Base-by-base conservation (phyloP, 2,329 filamentous ascomycete genomes). In the Tympanopsis confertula region DNA sequence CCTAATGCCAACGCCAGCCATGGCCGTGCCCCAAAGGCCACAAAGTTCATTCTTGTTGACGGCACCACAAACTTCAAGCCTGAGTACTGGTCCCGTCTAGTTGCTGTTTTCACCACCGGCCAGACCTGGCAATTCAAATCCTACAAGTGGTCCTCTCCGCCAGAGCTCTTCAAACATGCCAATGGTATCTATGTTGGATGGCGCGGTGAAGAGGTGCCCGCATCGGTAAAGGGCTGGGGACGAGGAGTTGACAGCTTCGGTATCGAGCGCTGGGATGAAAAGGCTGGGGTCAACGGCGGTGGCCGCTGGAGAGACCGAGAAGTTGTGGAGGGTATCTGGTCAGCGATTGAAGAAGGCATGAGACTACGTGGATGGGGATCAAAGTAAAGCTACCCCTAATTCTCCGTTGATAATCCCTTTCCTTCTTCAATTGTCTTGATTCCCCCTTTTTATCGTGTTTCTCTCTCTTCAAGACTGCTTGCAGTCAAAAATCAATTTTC, bases 101-200 rank as follows among this genome's bases (percentile, higher is more conserved):
- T 95, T 2, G 91, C 85, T 12, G 88, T 98, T 40, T 96, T 98
- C 63, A 98, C 91, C 0, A 98, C 91, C 0, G 91, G 91, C 22
- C 91, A 98, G 63, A 79, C 82, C 7, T 98, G 91, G 91, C 91
- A 98, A 62, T 98, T 98, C 65, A 94, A 95, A 63, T 84, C 78
- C 47, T 98, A 98, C 72, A 94, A 94, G 61, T 98, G 91, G 86
- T 81, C 81, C 47, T 81, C 82, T 39, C 85, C 91, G 0, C 72
- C 78, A 13, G 91, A 96, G 53, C 69, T 98, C 36, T 98, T 98
- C 65, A 77, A 78, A 47, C 85, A 95, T 52, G 84, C 86, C 2
- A 69, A 86, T 13, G 91, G 91, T 39, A 67, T 98, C 36, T 94
- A 86, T 52, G 78, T 98, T 2, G 91, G 91, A 3, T 96, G 87